A percentile compares a stretch with the other conserved stretches of the same genome.
These are phyloP conservation scores for Cylindrotheca fusiformis DNA, from an alignment of 108 stramenopile species.

Conservation along the genomic window DNA sequence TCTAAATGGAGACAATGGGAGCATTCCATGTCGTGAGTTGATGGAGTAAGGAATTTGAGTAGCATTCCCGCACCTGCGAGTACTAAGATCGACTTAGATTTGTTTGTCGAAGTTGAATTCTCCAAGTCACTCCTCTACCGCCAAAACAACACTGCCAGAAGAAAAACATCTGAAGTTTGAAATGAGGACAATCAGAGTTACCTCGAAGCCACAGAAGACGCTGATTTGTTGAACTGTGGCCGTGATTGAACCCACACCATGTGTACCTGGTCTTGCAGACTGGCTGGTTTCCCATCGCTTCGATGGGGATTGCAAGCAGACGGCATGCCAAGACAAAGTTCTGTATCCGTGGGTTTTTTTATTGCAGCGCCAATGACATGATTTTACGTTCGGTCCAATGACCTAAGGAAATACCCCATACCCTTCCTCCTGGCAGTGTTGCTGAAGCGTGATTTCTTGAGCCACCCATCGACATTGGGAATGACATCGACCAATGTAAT, in stretches of 20 bases:
- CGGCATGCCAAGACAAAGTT: conserved; percentile 62
- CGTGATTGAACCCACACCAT: neutral
- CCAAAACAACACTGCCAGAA: too few species aligned
- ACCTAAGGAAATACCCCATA: conserved; percentile 60
- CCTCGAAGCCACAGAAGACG: conserved; percentile 21
- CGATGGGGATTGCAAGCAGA: conserved; percentile 30
- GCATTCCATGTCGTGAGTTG: conserved; percentile 70
- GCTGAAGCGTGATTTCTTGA: conserved; percentile 9
- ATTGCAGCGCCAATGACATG: conserved; percentile 55
- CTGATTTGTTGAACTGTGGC: neutral
- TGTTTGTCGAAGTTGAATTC: too few species aligned
- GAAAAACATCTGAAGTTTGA: too few species aligned
- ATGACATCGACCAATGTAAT: conserved; percentile 76
- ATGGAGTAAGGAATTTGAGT: too few species aligned
- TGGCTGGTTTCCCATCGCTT: neutral
- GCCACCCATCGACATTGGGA: conserved; percentile 50
- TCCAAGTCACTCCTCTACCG: too few species aligned
- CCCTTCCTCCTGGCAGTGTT: conserved; percentile 69
- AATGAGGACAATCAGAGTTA: too few species aligned
- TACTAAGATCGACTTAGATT: too few species aligned
- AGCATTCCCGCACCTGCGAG: too few species aligned
- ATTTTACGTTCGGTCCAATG: conserved; percentile 18
- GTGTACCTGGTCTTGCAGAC: neutral
- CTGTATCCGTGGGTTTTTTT: conserved; percentile 78
- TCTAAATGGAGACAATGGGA: conserved; percentile 71